Conservation (phyloP, 768 basidiomycete genomes). For the Candolleomyces eurysporus region DNA sequence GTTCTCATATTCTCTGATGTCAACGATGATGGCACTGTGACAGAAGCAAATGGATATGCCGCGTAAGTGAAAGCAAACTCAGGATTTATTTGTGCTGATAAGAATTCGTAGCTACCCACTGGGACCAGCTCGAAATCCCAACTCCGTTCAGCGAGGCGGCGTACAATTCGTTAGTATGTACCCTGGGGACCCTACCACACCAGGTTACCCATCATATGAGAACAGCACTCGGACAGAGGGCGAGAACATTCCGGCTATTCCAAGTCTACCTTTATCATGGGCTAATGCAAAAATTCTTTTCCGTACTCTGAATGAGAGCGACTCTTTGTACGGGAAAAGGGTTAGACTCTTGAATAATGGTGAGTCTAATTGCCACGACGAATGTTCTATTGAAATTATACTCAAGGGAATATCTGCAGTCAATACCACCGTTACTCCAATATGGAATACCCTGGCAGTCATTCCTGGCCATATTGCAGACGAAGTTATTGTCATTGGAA, state of each 20-base stretch:
- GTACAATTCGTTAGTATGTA: constrained; percentile 69
- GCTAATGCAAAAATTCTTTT: constrained; percentile 70
- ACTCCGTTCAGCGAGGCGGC: constrained; percentile 81
- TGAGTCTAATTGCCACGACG: constrained; percentile 16
- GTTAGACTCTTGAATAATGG: constrained; percentile 52
- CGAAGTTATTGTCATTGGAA: constrained; percentile 81
- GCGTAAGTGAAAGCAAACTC: constrained; percentile 20
- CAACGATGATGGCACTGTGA: constrained; percentile 77
- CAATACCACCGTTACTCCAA: constrained; percentile 75
- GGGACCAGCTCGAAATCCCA: constrained; percentile 85
- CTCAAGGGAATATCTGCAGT: constrained; percentile 38
- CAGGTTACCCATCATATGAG: constrained; percentile 83
- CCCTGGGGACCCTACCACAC: constrained; percentile 82
- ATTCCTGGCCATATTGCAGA: constrained; percentile 81
- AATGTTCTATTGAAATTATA: background rate
- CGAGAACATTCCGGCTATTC: constrained; percentile 68
- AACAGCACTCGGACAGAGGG: constrained; percentile 67
- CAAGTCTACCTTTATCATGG: constrained; percentile 91
- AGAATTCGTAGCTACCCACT: constrained; percentile 51
- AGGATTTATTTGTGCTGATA: background rate
- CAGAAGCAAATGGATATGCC: constrained; percentile 68
- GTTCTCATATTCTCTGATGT: constrained; percentile 82
- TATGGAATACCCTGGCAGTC: constrained; percentile 85
- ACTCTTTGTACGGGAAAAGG: constrained; percentile 31
- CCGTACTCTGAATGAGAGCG: constrained; percentile 16